Conservation (phyloP, 2,329 filamentous ascomycete genomes). For the Beauveria rudraprayagi region DNA sequence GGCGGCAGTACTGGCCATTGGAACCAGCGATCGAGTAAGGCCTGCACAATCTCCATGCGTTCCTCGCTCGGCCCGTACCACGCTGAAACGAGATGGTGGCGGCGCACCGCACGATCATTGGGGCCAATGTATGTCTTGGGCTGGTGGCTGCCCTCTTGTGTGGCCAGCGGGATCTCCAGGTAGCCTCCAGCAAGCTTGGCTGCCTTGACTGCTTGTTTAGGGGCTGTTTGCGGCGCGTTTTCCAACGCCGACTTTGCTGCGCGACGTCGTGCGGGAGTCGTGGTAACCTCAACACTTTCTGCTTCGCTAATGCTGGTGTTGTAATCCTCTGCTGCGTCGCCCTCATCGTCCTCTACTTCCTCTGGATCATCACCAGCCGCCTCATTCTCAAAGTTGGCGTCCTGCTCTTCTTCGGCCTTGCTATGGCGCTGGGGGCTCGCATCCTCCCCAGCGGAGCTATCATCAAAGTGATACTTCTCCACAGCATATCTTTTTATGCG, state of each 20-base stretch:
- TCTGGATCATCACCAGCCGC: constrained; percentile 17
- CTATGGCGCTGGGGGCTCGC: constrained; percentile 16
- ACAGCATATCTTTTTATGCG: constrained; percentile 26
- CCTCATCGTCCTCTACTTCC: constrained; percentile 16
- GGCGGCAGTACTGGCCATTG: constrained; percentile 33
- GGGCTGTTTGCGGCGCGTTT: constrained; percentile 21
- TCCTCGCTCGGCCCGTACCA: constrained; percentile 35
- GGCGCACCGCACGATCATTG: constrained; percentile 26
- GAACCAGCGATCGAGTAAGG: constrained; percentile 34
- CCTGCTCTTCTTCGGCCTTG: constrained; percentile 21
- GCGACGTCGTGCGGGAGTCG: background rate
- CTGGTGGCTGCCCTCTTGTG: constrained; percentile 22
- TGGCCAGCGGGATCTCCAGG: constrained; percentile 26
- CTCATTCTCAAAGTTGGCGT: constrained; percentile 22
- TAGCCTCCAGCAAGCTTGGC: constrained; percentile 19
- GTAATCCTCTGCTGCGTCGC: constrained; percentile 25
- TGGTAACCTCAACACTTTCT: constrained; percentile 14
- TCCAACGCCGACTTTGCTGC: background rate
- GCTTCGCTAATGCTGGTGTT: constrained; percentile 24
- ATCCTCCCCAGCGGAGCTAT: constrained; percentile 23
- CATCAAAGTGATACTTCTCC: constrained; percentile 29
- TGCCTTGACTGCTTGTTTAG: constrained; percentile 16
- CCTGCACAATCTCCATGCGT: constrained; percentile 27
- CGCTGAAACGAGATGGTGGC: constrained; percentile 26
- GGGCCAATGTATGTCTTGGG: constrained; percentile 28